These are phyloP conservation scores for Sequoia sempervirens DNA, from an alignment of 75 land plant genomes.

Conservation along the genomic window DNA sequence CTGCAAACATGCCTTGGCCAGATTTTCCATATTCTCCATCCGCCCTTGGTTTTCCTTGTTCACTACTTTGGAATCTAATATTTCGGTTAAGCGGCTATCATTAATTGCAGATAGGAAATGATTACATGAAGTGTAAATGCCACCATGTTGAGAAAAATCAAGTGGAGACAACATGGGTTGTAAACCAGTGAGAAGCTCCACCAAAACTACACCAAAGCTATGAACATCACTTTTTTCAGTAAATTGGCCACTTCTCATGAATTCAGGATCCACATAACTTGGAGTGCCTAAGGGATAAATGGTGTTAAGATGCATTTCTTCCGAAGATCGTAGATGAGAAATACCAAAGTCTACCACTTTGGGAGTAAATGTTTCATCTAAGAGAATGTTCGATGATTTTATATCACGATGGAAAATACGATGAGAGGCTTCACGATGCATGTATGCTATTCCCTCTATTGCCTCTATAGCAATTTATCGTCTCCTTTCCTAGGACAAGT, in stretches of 20 bases:
- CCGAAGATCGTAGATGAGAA: too few species aligned
- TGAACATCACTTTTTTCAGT: conserved; percentile 28
- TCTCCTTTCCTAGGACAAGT: background rate
- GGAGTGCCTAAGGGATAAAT: conserved; percentile 10
- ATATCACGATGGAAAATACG: conserved; percentile 26
- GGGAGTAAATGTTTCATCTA: conserved; percentile 12
- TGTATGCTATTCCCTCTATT: conserved; percentile 5
- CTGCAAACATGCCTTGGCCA: too few species aligned
- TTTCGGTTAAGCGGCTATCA: too few species aligned
- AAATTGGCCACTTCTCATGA: conserved; percentile 4
- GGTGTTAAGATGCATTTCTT: too few species aligned
- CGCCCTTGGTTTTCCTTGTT: too few species aligned
- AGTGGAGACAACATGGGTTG: too few species aligned
- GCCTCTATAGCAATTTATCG: conserved; percentile 12
- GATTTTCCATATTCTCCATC: too few species aligned
- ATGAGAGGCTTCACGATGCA: conserved; percentile 6
- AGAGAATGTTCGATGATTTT: conserved; percentile 20
- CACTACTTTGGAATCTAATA: too few species aligned
- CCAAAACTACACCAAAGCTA: conserved; percentile 25
- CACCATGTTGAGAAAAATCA: too few species aligned
- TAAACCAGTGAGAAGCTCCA: conserved; percentile 15
- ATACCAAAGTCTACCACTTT: conserved; percentile 26
- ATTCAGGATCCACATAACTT: conserved; percentile 23
- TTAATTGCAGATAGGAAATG: too few species aligned
- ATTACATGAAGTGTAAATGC: too few species aligned